Evolutionary conservation across 2,329 filamentous ascomycete species (phyloP), one percentile per base, ranked within the genome.

Genomic region (Aureobasidium sp.): DNA sequence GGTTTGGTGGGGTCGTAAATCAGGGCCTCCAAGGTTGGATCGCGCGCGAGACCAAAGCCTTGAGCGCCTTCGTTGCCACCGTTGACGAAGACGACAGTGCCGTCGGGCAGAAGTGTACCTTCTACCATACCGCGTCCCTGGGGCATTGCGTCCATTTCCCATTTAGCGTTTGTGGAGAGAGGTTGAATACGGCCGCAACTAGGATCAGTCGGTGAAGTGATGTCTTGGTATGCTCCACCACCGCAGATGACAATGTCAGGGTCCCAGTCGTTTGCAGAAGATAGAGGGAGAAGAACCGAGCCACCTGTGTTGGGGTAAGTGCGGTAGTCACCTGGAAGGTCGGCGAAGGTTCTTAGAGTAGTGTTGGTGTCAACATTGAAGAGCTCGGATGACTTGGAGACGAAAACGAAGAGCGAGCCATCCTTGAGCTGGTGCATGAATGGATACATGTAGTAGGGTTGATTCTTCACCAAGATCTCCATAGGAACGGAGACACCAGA

Each of bases 371-470:
- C 74, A 69, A 85, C 82, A 63, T 87, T 80, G 32, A 89, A 73
- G 64, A 88, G 84, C n/a, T 84, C 81, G 5, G 84, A 86, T 70
- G 88, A 83, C 70, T 88, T 87, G 74, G 84, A 88, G 72, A 78
- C 79, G 27, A 86, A 81, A 20, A 63, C 48, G 47, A 65, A 65
- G 5, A 65, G 37, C 12, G 73, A 79, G 12, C 83, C 83, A 69
- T 84, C 79, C 37, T 75, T 78, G 41, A 87, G 75, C 1, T 86
- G 74, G 67, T 85, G 83, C 34, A 86, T 71, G 75, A 83, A 88
- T 0, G 87, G 87, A 63, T 89, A 89, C 36, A 88, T 73, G 68
- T 88, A 88, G 74, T 85, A 83, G 1, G 86, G 86, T 64, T 87
- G 82, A 3, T 85, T 87, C 15, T 81, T 77, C 64, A 81, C 75